Percentiles rank a stretch among this genome's conserved stretches.
These are phyloP conservation scores for Moesziomyces aphidis DNA, from an alignment of 1,284 basidiomycete genomes.

Conservation along the genomic window DNA sequence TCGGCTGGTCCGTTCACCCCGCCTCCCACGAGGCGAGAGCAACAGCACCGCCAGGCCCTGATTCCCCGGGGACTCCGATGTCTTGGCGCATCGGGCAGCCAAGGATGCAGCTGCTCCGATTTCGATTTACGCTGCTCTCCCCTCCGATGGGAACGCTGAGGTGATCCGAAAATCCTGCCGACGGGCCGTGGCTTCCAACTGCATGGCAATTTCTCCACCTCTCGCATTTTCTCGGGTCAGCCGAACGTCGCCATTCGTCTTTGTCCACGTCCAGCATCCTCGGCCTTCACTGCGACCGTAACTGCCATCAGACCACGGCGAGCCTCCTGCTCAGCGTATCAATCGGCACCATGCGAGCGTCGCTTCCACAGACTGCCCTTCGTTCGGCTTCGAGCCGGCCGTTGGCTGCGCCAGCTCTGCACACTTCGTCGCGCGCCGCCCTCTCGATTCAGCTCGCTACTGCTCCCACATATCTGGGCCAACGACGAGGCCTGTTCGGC, in stretches of 20 bases:
- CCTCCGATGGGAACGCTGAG: conserved; percentile 6
- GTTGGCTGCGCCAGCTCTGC: conserved; percentile 7
- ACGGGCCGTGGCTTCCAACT: no score
- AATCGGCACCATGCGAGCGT: not conserved
- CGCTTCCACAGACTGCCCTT: not conserved
- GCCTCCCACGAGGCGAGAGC: not conserved
- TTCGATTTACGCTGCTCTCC: not conserved
- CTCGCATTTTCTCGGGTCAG: conserved; percentile 3
- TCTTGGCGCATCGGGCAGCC: conserved; percentile 24
- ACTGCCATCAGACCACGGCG: not conserved
- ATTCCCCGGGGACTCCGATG: not conserved
- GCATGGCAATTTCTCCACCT: conserved; percentile 17
- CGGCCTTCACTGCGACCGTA: not conserved
- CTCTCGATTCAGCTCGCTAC: not conserved
- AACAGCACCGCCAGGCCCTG: not conserved
- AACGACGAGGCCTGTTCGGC: conserved; percentile 42
- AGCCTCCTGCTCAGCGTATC: not conserved
- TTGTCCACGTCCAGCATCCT: not conserved
- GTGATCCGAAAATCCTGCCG: conserved; percentile 20
- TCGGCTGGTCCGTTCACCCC: conserved; percentile 27
- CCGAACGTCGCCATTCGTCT: not conserved
- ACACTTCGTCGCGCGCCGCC: conserved; percentile 9
- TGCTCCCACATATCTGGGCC: conserved; percentile 7
- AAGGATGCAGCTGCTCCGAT: not conserved
- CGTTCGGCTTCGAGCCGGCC: conserved; percentile 10